A percentile compares a stretch with the other conserved stretches of the same genome.
These are phyloP conservation scores for Aspergillus sp. DNA, from an alignment of 2,329 filamentous ascomycete genomes.

Conservation along the genomic window DNA sequence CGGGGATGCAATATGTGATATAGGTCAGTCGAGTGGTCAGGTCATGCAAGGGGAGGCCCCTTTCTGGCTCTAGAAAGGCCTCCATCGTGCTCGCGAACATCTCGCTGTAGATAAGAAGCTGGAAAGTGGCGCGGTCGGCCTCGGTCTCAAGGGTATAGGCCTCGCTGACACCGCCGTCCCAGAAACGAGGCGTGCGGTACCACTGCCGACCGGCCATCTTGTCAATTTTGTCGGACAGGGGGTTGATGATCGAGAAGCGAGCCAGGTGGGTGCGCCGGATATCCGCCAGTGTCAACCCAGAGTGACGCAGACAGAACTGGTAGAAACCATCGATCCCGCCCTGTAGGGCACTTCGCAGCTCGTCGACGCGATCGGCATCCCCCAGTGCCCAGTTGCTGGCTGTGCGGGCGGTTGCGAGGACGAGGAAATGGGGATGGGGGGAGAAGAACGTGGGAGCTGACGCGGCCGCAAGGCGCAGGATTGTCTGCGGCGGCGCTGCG, in stretches of 20 bases:
- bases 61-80: constrained; percentile 17
- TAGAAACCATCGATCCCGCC: constrained; percentile 34
- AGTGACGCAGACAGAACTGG: constrained; percentile 26
- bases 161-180: constrained; percentile 32
- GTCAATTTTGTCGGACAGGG: constrained; percentile 33
- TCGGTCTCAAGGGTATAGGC: constrained; percentile 28
- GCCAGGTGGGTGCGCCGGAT: constrained; percentile 30
- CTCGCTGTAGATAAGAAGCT: constrained; percentile 34
- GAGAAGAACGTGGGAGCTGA: constrained; percentile 37
- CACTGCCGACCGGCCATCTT: constrained; percentile 33
- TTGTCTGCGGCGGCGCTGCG: constrained; percentile 23
- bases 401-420: constrained; percentile 33
- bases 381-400: constrained; percentile 34
- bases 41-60: constrained; percentile 9
- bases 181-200: constrained; percentile 26
- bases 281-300: constrained; percentile 31
- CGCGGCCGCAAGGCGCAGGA: constrained; percentile 33
- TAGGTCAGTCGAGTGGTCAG: constrained; percentile 29
- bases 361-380: constrained; percentile 19
- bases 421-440: constrained; percentile 37
- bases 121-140: constrained; percentile 25
- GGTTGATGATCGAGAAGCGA: constrained; percentile 33
- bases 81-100: constrained; percentile 29
- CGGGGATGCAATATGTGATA: constrained; percentile 22
- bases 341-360: constrained; percentile 21